These are phyloP conservation scores for Antitrichia curtipendula DNA, from an alignment of 225 moss, liverwort and hornwort genomes.

Conservation along the genomic window DNA sequence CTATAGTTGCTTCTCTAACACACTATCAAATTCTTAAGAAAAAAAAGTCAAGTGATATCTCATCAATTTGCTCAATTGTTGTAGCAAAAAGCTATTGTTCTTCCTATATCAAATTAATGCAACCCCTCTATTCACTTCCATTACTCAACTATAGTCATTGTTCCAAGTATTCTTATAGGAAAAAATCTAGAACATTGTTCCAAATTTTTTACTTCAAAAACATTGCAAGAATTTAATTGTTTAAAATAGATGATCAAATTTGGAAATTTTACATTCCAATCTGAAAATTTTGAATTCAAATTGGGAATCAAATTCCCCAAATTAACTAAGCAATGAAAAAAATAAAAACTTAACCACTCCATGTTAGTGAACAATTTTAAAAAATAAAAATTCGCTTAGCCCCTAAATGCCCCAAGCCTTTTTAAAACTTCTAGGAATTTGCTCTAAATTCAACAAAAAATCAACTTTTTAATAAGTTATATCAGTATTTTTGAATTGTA, in stretches of 20 bases:
- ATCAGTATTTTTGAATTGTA: too few relatives aligned
- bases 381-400: too few relatives aligned
- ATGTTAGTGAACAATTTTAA: not conserved
- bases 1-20: not conserved
- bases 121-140: not conserved
- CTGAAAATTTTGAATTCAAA: not conserved
- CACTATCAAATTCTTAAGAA: not conserved
- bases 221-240: not conserved
- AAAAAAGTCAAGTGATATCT: not conserved
- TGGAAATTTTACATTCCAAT: not conserved
- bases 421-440: too few relatives aligned
- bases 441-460: too few relatives aligned
- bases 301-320: not conserved
- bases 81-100: not conserved
- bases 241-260: rapidly evolving
- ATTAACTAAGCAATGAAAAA: too few relatives aligned
- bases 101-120: not conserved
- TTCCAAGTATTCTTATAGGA: not conserved
- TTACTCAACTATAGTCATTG: not conserved
- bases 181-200: not conserved
- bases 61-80: not conserved
- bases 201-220: not conserved
- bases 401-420: too few relatives aligned
- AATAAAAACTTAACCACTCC: not conserved
- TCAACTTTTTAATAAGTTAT: too few relatives aligned